phyloP scores from a whole-genome alignment of 768 basidiomycete species.

The Lactarius psammicola region DNA sequence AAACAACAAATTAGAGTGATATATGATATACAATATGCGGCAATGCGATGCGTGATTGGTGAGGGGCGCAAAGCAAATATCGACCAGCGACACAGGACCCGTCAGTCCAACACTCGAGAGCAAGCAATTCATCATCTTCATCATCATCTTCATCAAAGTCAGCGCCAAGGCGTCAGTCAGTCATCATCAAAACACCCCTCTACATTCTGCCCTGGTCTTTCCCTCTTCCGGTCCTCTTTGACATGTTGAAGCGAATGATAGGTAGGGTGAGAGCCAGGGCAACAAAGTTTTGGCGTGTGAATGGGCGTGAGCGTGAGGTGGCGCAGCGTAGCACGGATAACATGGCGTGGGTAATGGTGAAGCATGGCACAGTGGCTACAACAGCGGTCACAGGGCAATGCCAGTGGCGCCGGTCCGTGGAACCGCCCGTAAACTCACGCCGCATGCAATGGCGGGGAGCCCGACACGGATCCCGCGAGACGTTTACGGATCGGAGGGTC shows the following conservation, averaged over 20 bases:
- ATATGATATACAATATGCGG: slow-evolving; percentile 12
- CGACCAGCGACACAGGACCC: slow-evolving; percentile 22
- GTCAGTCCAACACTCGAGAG: not conserved
- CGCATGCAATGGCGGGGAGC: slow-evolving; percentile 18
- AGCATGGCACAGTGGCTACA: not conserved
- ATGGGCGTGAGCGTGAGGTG: not conserved
- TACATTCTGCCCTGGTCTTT: not conserved
- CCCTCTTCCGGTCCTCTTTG: not conserved
- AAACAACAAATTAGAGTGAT: not conserved
- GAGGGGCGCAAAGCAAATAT: not conserved
- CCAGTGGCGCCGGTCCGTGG: not conserved
- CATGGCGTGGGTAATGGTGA: not conserved
- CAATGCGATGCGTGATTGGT: slow-evolving; percentile 6
- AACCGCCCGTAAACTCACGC: slow-evolving; percentile 5
- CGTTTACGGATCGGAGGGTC: slow-evolving; percentile 24
- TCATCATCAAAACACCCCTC: slow-evolving; percentile 6
- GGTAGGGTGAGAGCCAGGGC: not conserved
- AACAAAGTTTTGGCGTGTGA: not conserved
- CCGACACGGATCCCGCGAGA: slow-evolving; percentile 17
- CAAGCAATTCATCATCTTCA: slow-evolving; percentile 7
- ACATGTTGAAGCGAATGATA: slow-evolving; percentile 3
- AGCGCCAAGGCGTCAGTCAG: not conserved
- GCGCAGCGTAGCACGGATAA: not conserved
- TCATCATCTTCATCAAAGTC: slow-evolving; percentile 14
- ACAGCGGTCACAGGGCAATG: not conserved